Base-by-base conservation (phyloP, 2,329 filamentous ascomycete genomes). In the Hypoxylon sp. region DNA sequence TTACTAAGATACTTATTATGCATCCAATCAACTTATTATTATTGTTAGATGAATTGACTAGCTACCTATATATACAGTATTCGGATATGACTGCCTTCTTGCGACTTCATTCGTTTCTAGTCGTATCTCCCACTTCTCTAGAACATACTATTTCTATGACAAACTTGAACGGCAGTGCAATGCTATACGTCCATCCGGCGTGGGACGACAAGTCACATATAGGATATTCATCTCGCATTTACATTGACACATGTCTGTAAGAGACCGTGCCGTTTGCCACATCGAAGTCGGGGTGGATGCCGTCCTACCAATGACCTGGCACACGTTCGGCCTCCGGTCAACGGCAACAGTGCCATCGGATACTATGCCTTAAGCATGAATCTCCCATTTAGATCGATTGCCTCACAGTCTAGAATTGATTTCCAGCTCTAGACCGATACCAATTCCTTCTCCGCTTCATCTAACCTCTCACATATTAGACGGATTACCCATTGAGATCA, bases 401-500 rank as follows among this genome's bases (percentile, higher is more conserved):
- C 38, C 17, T 34, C 19, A 34, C 34, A 11, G 13, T 41, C 49
- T 23, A 32, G 21, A 13, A 13, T 43, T 17, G 7, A 23, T 30
- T 36, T 43, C 14, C 25, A 51, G 46, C 23, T 55, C 36, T 53
- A 50, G 38, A 25, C 25, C 34, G 28, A 48, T 38, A 59, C 28
- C 38, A 17, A 21, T 19, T 17, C 52, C 25, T 48, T 23, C 25
- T 60, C 21, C 52, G 14, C 36, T 32, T 59, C 41, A 17, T 49
- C 21, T 55, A 17, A 21, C 43, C 51, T 0, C 30, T 41, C 21
- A 5, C 55, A 32, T 38, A 59, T 41, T 48, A 14, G 57, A 60
- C 19, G 19, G 45, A 36, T 25, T 56, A 21, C 46, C 45, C 34
- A 78, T 83, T 14, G 84, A 82, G 80, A 71, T 81, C 5, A 66